Conservation (phyloP, 140 eudicot species). For the Senecio squalidus region DNA sequence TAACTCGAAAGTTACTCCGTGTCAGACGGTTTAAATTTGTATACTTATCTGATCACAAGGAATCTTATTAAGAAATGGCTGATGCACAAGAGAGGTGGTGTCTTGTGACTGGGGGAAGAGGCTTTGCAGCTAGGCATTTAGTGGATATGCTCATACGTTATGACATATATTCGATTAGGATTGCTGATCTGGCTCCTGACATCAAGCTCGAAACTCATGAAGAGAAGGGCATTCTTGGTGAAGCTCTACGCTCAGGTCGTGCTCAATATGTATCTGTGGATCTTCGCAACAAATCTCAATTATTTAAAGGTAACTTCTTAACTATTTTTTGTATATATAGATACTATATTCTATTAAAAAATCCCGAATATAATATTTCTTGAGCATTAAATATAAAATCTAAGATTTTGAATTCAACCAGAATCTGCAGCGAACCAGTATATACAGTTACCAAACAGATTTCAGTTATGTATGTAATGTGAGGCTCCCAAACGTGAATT, state of each 20-base stretch:
- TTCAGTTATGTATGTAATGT: too few relatives aligned
- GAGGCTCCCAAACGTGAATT: background rate
- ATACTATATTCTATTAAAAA: too few relatives aligned
- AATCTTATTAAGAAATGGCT: constrained; percentile 17
- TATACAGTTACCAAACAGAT: too few relatives aligned
- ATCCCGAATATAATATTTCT: too few relatives aligned
- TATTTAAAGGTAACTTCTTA: constrained; percentile 46
- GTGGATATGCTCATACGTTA: constrained; percentile 77
- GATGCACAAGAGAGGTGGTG: constrained; percentile 63
- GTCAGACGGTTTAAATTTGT: background rate
- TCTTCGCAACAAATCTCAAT: constrained; percentile 80
- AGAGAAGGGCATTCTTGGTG: constrained; percentile 57
- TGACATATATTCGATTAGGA: constrained; percentile 53
- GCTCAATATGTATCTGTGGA: constrained; percentile 72
- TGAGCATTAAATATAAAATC: too few relatives aligned
- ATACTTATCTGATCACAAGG: constrained; percentile 1
- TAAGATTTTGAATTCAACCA: too few relatives aligned
- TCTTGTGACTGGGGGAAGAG: constrained; percentile 96
- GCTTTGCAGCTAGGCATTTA: constrained; percentile 87
- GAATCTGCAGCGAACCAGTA: too few relatives aligned
- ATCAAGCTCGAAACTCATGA: constrained; percentile 61
- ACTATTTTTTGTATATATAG: background rate
- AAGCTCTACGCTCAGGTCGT: constrained; percentile 61
- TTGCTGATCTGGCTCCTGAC: constrained; percentile 60
- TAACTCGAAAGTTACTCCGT: background rate